These are phyloP conservation scores for Geoglossum glabrum DNA, from an alignment of 495 filamentous ascomycete species.

Conservation along the genomic window DNA sequence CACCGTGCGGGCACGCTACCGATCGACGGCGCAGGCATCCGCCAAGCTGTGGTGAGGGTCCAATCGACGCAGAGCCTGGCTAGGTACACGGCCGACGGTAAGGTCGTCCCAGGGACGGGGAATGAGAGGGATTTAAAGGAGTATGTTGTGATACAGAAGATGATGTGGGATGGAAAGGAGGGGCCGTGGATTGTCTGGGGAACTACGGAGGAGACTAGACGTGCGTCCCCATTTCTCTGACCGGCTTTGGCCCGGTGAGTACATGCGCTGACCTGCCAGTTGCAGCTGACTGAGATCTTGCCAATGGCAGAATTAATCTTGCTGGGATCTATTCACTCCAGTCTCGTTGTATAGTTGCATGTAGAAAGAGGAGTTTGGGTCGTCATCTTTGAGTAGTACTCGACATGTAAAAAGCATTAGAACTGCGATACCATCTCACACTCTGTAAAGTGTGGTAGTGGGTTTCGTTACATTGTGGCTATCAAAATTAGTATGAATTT, in stretches of 20 bases:
- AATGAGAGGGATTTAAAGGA: slow-evolving; percentile 47
- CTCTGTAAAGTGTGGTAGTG: too few species aligned
- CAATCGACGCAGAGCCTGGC: slow-evolving; percentile 41
- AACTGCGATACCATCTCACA: background rate
- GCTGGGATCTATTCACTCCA: too few species aligned
- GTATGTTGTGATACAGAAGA: slow-evolving; percentile 57
- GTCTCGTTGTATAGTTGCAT: too few species aligned
- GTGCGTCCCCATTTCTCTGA: background rate
- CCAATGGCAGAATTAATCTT: too few species aligned
- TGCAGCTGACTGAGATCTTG: too few species aligned
- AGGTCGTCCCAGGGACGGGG: slow-evolving; percentile 24
- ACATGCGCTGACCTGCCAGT: too few species aligned
- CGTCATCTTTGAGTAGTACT: too few species aligned
- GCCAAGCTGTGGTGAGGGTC: slow-evolving; percentile 58
- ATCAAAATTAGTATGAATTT: too few species aligned
- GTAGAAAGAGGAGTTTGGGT: too few species aligned
- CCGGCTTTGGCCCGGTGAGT: too few species aligned
- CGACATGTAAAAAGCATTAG: too few species aligned
- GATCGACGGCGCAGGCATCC: slow-evolving; percentile 26
- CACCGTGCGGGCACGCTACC: slow-evolving; percentile 34
- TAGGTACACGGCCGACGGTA: slow-evolving; percentile 17
- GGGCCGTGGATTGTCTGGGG: slow-evolving; percentile 63
- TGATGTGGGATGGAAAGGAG: slow-evolving; percentile 32
- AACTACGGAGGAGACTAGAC: slow-evolving; percentile 35
- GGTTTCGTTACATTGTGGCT: too few species aligned